Conservation (phyloP, 2,329 filamentous ascomycete genomes). For the Venturia carpophila region DNA sequence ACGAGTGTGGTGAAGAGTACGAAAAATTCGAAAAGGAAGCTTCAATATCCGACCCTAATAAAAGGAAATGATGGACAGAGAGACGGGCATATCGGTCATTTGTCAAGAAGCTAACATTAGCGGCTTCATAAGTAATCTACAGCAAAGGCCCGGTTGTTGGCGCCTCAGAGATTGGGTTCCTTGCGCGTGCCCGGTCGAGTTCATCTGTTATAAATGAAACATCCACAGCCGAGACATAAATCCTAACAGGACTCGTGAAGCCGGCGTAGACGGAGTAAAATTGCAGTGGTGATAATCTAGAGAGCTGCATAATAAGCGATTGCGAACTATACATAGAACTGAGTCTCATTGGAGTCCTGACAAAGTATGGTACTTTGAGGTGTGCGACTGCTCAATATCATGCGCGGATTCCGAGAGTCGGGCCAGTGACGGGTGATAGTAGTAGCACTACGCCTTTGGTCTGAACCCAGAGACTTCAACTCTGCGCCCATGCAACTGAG, state of each 20-base stretch:
- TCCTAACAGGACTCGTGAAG: not conserved
- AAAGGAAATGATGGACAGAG: not conserved
- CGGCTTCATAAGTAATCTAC: not conserved
- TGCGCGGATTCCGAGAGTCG: no score
- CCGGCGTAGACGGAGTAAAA: not conserved
- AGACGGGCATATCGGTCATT: not conserved
- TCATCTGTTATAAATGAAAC: constrained; percentile 5
- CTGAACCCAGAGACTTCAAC: no score
- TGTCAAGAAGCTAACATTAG: not conserved
- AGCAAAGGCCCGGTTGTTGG: not conserved
- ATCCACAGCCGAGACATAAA: not conserved
- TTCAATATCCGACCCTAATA: not conserved
- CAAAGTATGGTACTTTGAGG: not conserved
- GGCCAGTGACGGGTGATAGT: no score
- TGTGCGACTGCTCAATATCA: no score
- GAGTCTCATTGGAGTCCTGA: not conserved
- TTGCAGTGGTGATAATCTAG: not conserved
- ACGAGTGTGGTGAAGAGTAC: not conserved
- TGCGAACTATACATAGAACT: not conserved
- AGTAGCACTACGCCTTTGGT: no score
- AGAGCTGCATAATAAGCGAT: not conserved
- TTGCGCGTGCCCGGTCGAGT: not conserved
- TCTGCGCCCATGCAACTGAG: no score
- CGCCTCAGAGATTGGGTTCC: not conserved
- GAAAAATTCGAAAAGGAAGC: not conserved